These are phyloP conservation scores for Hypoxylon sp. DNA, from an alignment of 2,329 filamentous ascomycete genomes.

Conservation along the genomic window DNA sequence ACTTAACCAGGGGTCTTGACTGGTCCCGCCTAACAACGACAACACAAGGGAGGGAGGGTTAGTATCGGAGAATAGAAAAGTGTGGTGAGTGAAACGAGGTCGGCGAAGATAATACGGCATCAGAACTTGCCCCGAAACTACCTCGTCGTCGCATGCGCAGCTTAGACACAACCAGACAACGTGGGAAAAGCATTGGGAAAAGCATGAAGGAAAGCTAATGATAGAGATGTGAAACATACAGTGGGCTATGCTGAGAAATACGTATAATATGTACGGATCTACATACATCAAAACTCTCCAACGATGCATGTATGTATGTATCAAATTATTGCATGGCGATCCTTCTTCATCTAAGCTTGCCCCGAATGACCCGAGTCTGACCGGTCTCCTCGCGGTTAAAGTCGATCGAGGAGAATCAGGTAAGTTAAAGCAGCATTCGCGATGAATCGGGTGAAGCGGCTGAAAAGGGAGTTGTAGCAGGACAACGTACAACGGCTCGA, in stretches of 20 bases:
- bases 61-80: slow-evolving; percentile 34
- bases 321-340: slow-evolving; percentile 12
- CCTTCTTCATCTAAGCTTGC: slow-evolving; percentile 9
- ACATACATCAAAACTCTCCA: slow-evolving; percentile 7
- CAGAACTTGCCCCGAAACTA: slow-evolving; percentile 32
- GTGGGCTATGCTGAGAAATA: background rate
- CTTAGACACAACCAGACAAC: slow-evolving; percentile 11
- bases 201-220: slow-evolving; percentile 6
- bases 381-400: slow-evolving; percentile 30
- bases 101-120: slow-evolving; percentile 30
- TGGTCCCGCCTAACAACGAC: slow-evolving; percentile 27
- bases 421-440: slow-evolving; percentile 8
- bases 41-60: slow-evolving; percentile 33
- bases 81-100: slow-evolving; percentile 16
- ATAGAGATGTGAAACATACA: slow-evolving; percentile 12
- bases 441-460: slow-evolving; percentile 33
- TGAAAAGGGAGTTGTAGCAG: slow-evolving; percentile 31
- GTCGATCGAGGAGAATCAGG: slow-evolving; percentile 20
- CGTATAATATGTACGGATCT: slow-evolving; percentile 1
- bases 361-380: slow-evolving; percentile 19
- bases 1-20: slow-evolving; percentile 29
- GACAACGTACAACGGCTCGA: slow-evolving; percentile 21
- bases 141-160: slow-evolving; percentile 24
- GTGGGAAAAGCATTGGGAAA: slow-evolving; percentile 18
- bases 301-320: slow-evolving; percentile 4